A percentile compares a stretch with the other conserved stretches of the same genome.
These are phyloP conservation scores for Neoboletus magnificus DNA, from an alignment of 768 basidiomycete genomes.

Conservation along the genomic window DNA sequence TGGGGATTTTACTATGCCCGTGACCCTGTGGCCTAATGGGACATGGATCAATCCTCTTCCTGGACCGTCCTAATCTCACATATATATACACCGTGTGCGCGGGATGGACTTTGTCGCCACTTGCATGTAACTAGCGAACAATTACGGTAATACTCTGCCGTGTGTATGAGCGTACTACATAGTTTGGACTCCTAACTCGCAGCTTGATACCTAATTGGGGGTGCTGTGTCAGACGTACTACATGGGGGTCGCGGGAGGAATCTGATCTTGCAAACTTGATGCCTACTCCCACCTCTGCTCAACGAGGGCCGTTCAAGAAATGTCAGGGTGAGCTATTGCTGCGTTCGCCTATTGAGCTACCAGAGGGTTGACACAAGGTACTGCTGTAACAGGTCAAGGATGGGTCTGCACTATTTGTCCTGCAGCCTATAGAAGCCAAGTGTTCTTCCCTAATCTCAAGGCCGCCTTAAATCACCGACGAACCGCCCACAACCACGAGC, in stretches of 20 bases:
- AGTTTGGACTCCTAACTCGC: slow-evolving; percentile 7
- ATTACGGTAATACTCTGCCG: neutral
- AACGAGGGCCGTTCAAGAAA: slow-evolving; percentile 20
- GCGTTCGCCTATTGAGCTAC: neutral
- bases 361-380: neutral
- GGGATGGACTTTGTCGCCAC: neutral
- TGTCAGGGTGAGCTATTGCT: slow-evolving; percentile 15
- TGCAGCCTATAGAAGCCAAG: slow-evolving; percentile 14
- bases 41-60: slow-evolving; percentile 74
- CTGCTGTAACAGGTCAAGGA: slow-evolving; percentile 26
- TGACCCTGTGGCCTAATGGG: slow-evolving; percentile 72
- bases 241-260: slow-evolving; percentile 11
- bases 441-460: slow-evolving; percentile 24
- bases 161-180: neutral
- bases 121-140: neutral
- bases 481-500: slow-evolving; percentile 17
- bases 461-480: slow-evolving; percentile 34
- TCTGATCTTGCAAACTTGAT: slow-evolving; percentile 16
- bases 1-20: slow-evolving; percentile 81
- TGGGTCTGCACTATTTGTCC: slow-evolving; percentile 37
- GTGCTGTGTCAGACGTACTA: slow-evolving; percentile 20
- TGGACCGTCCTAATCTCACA: slow-evolving; percentile 49
- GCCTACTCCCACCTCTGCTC: slow-evolving; percentile 20
- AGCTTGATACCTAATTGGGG: slow-evolving; percentile 1
- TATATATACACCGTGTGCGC: neutral